Evolutionary conservation across 1,284 basidiomycete species (phyloP), one percentile per base, ranked within the genome.

Genomic region (Mycena sp.): DNA sequence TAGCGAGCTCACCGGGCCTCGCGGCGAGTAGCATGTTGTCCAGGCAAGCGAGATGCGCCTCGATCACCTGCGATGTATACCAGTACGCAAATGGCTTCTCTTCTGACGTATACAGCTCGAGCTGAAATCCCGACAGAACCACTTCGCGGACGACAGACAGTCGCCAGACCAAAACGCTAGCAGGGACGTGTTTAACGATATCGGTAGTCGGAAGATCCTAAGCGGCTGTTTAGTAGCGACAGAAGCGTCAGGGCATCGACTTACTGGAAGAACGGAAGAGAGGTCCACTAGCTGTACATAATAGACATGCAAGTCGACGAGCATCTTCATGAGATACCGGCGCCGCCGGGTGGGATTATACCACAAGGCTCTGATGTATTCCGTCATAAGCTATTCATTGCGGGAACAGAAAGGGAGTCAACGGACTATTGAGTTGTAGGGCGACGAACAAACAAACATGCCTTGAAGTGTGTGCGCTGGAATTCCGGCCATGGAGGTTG

Each of bases 61-160:
- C 82, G 2, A 89, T 74, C 1, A 92, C 80, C 45, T 83, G 80
- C 1, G 81, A 70, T 7, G 81, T 76, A 70, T 92, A 90, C 89
- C 91, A 93, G 76, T 93, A 93, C 5, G 91, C 87, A 65, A 91
- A 85, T 0, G 88, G 80, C 43, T 80, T 83, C 71, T 95, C 93
- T 41, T 89, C 83, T 0, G 79, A 73, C 9, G 85, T 80, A 69
- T 94, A 93, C 9, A 95, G 75, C 45, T 91, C 88, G 26, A 94
- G 78, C 71, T 94, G 91, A 67, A 93, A 91, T 1, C 92, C 93
- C 0, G 90, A 87, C 50, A 91, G 78, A 10, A 93, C 76, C 19
- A 94, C 81, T 67, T 95, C 91, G 38, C 86, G 81, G 11, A 92
- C 81, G 23, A 84, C 78, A 5, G 83, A 78, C 25, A 93, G 74